Evolutionary conservation across 2,329 filamentous ascomycete genomes (phyloP), one percentile per base, ranked within the genome.

Genomic region (Alternaria tenuissima): DNA sequence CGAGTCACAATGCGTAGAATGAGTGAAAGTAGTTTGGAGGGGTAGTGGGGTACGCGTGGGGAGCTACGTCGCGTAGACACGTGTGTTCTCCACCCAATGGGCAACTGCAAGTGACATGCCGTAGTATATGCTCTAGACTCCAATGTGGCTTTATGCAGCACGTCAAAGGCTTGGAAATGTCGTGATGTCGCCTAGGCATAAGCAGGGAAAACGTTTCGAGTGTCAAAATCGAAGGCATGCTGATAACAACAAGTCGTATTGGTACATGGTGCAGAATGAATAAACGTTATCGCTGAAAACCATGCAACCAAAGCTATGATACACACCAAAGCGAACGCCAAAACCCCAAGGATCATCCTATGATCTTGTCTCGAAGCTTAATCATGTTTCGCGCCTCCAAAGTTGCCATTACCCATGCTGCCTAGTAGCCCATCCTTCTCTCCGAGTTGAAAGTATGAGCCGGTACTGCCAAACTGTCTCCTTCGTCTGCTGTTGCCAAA

Each of bases 341-440:
- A 11, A 26, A 24, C 20, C 20, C 12, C 36, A 32, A 22, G 22
- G 42, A 20, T 20, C 44, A 18, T 49, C 18, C 32, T 30, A 30
- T 34, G 8, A n/a, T 52, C 46, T 32, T 28, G n/a, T 28, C 30
- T 8, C 12, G 44, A 32, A 24, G 5, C 44, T 65, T 48, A 78
- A 48, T 75, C 76, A 44, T 76, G 74, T 59, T 77, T 78, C 30
- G 74, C 76, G 0, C 70, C 73, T 6, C 67, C 69, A 81, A 59
- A 54, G 26, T 64, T 60, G 6, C 84, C 81, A 84, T 87, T 75
- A 7, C 87, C 87, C 34, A 66, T 67, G 5, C 68, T 62, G 4
- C 83, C 84, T 49, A 92, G 76, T 20, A 92, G 75, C 1, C 89
- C 89, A 65, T 91, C 88, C 81, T 91, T 91, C 62, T 88, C 87